Base-by-base conservation (phyloP, 805 yeast genomes). In the Hanseniaspora thailandica region DNA sequence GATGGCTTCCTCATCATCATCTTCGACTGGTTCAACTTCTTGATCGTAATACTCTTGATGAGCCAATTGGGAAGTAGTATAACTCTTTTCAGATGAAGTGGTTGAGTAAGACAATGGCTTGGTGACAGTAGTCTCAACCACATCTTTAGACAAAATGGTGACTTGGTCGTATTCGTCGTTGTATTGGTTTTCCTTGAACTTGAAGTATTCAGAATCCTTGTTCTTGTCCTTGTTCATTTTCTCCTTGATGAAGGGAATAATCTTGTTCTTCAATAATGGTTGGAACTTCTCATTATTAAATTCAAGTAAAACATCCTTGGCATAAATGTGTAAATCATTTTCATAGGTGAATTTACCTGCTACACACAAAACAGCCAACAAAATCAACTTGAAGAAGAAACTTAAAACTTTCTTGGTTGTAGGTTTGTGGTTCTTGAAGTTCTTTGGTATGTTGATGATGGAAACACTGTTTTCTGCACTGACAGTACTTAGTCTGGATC, bases 391-490 rank as follows among this genome's bases (percentile, higher is more conserved):
- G 31, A 60, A 41, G 17, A 67, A 51, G 12, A 63, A 55, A 23
- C 52, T 59, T 49, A 60, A 58, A 2, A 64, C 15, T 47, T 61
- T 62, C 28, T 58, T 57, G 41, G 58, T 48, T 4, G 61, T 40
- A 2, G 68, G 60, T 6, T 57, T 55, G 7, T 77, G 69, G 4
- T 62, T 62, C 0, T 75, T 67, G 56, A 71, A 71, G 22, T 72
- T 73, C 23, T 66, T 68, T 3, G 93, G 89, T 20, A 86, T 64
- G 54, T 70, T 72, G 55, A 81, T 67, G 8, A 86, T 78, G 59
- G 75, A 78, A 28, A 87, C 76, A 1, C 86, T 74, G 56, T 83
- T 81, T 2, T 93, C 85, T 1, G 89, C 94, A 33, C 90, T 82
- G 0, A 80, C 82, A 22, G 86, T 76, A 2, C 86, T 90, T 47